Evolutionary conservation across 179 eudicot genomes (phyloP), one percentile per base, ranked within the genome.

Genomic region (Actinidia polygama): DNA sequence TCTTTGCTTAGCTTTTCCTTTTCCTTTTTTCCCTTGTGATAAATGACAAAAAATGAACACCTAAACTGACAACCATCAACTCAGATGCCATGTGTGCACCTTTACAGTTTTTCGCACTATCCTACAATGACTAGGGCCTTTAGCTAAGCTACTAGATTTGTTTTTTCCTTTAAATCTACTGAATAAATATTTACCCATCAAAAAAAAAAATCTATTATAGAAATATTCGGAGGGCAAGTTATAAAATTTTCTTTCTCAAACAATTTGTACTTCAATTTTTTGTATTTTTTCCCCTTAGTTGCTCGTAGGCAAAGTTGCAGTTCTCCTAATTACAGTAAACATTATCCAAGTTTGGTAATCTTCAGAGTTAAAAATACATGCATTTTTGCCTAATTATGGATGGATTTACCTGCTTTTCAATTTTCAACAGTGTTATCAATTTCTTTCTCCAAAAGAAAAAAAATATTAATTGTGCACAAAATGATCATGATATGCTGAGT

Each of bases 221-320:
- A n/a, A n/a, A n/a, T n/a, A n/a, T n/a, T n/a, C n/a, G n/a, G n/a
- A n/a, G n/a, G n/a, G n/a, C n/a, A n/a, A n/a, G n/a, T n/a, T n/a
- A n/a, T n/a, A n/a, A n/a, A n/a, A n/a, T n/a, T n/a, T n/a, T 6
- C 57, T 47, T 73, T 50, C 59, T 14, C 72, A 14, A n/a, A 53
- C 49, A 75, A 75, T 54, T 55, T 14, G 36, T 53, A 53, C 62
- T 24, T 75, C 63, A 75, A 24, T 16, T 26, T 55, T 75, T 74
- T 15, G 0, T 26, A 4, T 0, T 24, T 51, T 7, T 15, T 16
- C 54, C 26, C 57, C 11, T 54, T 12, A 12, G 21, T 21, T 49
- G 26, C 40, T 46, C 62, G 24, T 2, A 24, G 61, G 62, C 62
- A 74, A 74, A 44, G 30, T 11, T 54, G 21, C 46, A 54, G 11